Evolutionary conservation across 495 filamentous ascomycete genomes (phyloP), one percentile per base, ranked within the genome.

Genomic region (Aspergillus cristatus): DNA sequence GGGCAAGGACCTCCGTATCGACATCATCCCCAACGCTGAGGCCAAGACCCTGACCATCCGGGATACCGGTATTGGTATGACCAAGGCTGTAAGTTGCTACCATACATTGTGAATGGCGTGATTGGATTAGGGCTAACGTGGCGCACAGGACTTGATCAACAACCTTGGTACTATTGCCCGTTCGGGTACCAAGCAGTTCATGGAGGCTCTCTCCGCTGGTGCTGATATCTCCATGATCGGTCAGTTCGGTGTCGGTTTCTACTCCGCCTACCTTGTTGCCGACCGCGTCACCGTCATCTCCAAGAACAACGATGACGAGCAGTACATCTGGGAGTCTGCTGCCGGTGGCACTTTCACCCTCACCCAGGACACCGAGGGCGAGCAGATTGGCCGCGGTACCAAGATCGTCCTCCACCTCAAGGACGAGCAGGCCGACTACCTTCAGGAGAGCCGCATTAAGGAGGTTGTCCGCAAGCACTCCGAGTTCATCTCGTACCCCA

Each of bases 381-480:
- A 89, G 72, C 82, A 72, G 40, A 72, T 98, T 46, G 86, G 86
- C 55, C 93, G 91, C 62, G 91, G 91, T 62, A 89, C 88, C 63
- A 90, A 91, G 80, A 91, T 98, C 58, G 80, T 97, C 68, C 85
- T 98, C 38, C 82, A 97, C 75, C 74, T 98, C 53, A 98, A 98
- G 83, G 91, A 98, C 58, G 91, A 97, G 80, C 91, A 97, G 74
- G 76, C 69, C 43, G 91, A 97, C 67, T 98, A 95, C 77, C 80
- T 97, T 55, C 90, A 96, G 68, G 90, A 96, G 79, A 78, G 78
- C 75, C 88, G 90, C 76, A 86, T 98, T 75, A 98, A 98, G 84
- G 91, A 98, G 78, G 88, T 98, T 47, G 86, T 98, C 71, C 96
- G 96, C 86, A 98, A 98, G 84, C 91, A 98, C 82, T 97, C 91